Evolutionary conservation across 2,329 filamentous ascomycete genomes (phyloP), one percentile per base, ranked within the genome.

Genomic region (Sporothrix euskadiensis): DNA sequence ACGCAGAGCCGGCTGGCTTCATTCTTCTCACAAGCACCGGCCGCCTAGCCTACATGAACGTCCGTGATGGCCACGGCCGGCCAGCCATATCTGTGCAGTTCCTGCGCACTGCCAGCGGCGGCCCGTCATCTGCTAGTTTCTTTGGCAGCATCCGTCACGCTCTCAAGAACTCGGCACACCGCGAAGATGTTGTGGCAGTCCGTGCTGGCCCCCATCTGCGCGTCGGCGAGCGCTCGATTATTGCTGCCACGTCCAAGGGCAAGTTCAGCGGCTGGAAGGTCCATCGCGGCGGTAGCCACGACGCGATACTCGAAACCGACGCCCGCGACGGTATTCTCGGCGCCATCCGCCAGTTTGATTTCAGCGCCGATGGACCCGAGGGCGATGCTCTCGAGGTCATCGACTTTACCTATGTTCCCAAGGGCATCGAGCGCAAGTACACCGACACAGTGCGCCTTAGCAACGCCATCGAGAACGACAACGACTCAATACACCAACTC

Each of bases 51-150:
- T 96, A 98, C 80, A 85, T 99, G 81, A 94, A 89, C 70, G 86
- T 98, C 19, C 89, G 94, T 78, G 95, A 99, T 81, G 85, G 90
- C 59, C 94, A 98, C 81, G 96, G 96, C 32, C 91, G 94, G 78
- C 93, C 95, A 3, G 88, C 89, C 57, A 91, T 99, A 69, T 89
- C 89, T 14, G 90, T 93, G 0, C 92, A 94, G 76, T 92, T 94
- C 77, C 84, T 99, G 71, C 90, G 89, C 73, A 89, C 86, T 68
- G 89, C 86, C 68, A 87, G 85, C 72, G 82, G 88, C 35, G 86
- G 88, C 3, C 84, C 87, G 16, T 83, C 84, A 19, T 84, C 84
- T 5, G 85, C 88, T 71, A 91, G 94, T 22, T 87, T 97, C 75
- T 90, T 98, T 75, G 93, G 93, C 74, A 94, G 92, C 79, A 87